Base-by-base conservation (phyloP, 441 rosid species). In the Capsella rubella region DNA sequence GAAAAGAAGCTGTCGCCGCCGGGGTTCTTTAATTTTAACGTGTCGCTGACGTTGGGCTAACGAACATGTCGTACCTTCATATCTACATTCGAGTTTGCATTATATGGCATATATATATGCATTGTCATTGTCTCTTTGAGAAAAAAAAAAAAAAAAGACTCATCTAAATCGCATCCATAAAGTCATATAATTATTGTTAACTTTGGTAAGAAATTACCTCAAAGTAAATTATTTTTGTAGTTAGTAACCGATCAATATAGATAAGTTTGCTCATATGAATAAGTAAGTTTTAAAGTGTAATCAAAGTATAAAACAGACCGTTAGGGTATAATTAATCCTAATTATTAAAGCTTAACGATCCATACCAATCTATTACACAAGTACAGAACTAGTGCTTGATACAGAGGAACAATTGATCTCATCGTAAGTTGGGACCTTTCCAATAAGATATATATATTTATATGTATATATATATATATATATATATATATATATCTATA, bases 371-470 rank as follows among this genome's bases (percentile, higher is more conserved):
- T 42, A 51, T 6, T 42, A 51, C 61, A 61, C 11, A 29, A 54
- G 35, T 55, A 31, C 37, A 57, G 52, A 67, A 78, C 61, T 42
- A 73, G 78, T 73, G 70, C 70, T 72, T 55, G 74, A 53, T 67
- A 72, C 77, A 73, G 74, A 68, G 78, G 78, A 78, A 78, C 81
- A 72, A 67, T 67, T 67, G 57, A 78, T 78, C 78, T 55, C 81
- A 73, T 67, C 67, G 54, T 62, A 73, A 78, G 62, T 4, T 72
- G 81, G 81, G 81, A 67, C 74, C 78, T 55, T 15, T 52, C n/a
- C 0, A 47, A 69, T 45, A 49, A 31, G 25, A 21, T 21, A 21
- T 21, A 21, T 21, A 1, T 71, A 47, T 47, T 4, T 40, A 29
- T 65, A 29, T 52, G 51, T 54, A 54, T 0, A 58, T 40, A n/a